Evolutionary conservation across 495 filamentous ascomycete species (phyloP).

Genomic region (Bacidia gigantensis): DNA sequence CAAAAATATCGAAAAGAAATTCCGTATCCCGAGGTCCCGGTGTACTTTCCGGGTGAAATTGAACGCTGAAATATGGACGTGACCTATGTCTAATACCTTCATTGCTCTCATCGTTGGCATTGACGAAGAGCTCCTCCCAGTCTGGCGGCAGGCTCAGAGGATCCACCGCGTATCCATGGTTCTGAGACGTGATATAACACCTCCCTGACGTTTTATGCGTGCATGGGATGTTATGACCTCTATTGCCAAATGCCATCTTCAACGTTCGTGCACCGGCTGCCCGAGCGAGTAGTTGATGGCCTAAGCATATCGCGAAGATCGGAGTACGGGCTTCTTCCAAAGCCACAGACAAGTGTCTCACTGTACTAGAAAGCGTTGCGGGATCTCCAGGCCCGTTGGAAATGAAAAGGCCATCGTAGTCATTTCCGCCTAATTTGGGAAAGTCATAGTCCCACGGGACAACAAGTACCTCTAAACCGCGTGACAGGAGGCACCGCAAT

Average conservation of each 20-base stretch:
- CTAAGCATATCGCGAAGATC: conserved; percentile 93
- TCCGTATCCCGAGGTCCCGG: conserved; percentile 95
- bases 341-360: conserved; percentile 57
- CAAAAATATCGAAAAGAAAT: conserved; percentile 92
- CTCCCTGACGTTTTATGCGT: conserved; percentile 85
- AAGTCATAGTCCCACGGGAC: conserved; percentile 96
- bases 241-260: conserved; percentile 99
- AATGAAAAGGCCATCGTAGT: conserved; percentile 93
- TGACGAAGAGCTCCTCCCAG: conserved; percentile 91
- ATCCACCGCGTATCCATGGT: conserved; percentile 81
- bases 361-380: conserved; percentile 61
- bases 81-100: conserved; percentile 82
- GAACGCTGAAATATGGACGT: conserved; percentile 91
- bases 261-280: conserved; percentile 74
- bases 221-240: conserved; percentile 96
- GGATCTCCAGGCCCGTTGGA: conserved; percentile 97
- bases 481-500: conserved; percentile 73
- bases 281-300: conserved; percentile 85
- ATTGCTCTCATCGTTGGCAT: conserved; percentile 95
- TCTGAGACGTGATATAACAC: conserved; percentile 97
- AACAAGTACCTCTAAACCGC: conserved; percentile 89
- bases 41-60: conserved; percentile 96
- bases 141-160: conserved; percentile 53
- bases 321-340: conserved; percentile 65
- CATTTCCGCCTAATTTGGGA: conserved; percentile 50